Base-by-base conservation (phyloP, 2,329 filamentous ascomycete genomes). In the Berkeleyomyces rouxiae region DNA sequence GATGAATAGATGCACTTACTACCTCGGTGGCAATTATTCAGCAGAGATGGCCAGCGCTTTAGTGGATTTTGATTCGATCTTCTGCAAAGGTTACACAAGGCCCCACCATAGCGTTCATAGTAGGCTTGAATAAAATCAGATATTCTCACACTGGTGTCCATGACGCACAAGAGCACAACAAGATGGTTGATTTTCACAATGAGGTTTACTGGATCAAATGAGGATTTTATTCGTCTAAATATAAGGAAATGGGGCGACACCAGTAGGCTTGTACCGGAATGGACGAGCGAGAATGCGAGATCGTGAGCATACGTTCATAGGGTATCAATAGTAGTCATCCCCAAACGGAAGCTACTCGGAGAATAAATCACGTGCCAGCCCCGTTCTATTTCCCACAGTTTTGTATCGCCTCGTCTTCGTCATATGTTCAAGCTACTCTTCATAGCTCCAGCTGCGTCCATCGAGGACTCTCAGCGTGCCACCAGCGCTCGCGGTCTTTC, bases 401-500 rank as follows among this genome's bases (percentile, higher is more conserved):
- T 40, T 47, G 7, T 46, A 13, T 60, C 23, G 31, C 16, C 59
- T 31, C 13, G 42, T 37, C 23, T 31, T 49, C 16, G 9, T 16
- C 33, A n/a, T 11, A n/a, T 23, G n/a, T 2, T 31, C 44, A 37
- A 16, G 16, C 7, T 5, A 37, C 11, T 44, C 11, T 40, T 51
- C 49, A 67, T 4, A 69, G 62, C 58, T 67, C 65, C n/a, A 68
- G 51, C 66, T 61, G 68, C 39, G 66, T 69, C 76, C 77, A 79
- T 46, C 76, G 71, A 10, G 73, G 76, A 39, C 78, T 71, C 68
- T 80, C 78, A 0, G 75, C 77, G 61, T 79, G 78, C 73, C 74
- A 78, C 78, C 78, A 79, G 16, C 69, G 72, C 66, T 79, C 77
- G 65, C 74, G 76, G 63, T 79, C 77, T 67, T 73, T 76, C 58